phyloP scores from a whole-genome alignment of 345 rosid genomes.

The Sisymbrium irio region DNA sequence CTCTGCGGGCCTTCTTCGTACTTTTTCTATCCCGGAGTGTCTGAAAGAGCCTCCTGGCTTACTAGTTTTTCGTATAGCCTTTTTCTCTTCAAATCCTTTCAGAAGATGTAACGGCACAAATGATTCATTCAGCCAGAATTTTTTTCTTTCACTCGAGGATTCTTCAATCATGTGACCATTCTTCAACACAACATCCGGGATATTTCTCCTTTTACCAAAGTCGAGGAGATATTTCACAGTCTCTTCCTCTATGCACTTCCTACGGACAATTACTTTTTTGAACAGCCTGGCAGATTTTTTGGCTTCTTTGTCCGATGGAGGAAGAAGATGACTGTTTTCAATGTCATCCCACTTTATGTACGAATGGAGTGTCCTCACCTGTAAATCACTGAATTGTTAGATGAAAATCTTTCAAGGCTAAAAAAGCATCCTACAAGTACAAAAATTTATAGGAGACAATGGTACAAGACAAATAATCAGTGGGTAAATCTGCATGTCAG shows the following conservation, averaged over 20 bases:
- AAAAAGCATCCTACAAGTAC: slow-evolving; percentile 19
- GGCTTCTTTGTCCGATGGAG: slow-evolving; percentile 63
- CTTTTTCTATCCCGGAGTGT: slow-evolving; percentile 36
- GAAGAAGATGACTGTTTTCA: slow-evolving; percentile 59
- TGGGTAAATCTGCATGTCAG: background rate
- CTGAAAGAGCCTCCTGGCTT: slow-evolving; percentile 45
- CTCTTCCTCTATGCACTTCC: slow-evolving; percentile 60
- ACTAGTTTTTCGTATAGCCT: slow-evolving; percentile 54
- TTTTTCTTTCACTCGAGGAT: slow-evolving; percentile 86
- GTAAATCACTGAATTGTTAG: slow-evolving; percentile 33
- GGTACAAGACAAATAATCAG: slow-evolving; percentile 1
- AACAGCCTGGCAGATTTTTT: slow-evolving; percentile 74
- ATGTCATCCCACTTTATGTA: slow-evolving; percentile 87
- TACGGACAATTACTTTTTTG: slow-evolving; percentile 80
- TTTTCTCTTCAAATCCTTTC: slow-evolving; percentile 93
- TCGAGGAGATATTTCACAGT: slow-evolving; percentile 85
- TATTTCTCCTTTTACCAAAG: slow-evolving; percentile 90
- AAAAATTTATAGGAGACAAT: background rate
- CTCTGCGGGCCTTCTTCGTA: slow-evolving; percentile 40
- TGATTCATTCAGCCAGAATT: slow-evolving; percentile 79
- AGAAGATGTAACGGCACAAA: slow-evolving; percentile 85
- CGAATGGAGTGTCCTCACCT: slow-evolving; percentile 89
- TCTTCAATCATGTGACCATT: slow-evolving; percentile 71
- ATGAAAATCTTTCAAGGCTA: slow-evolving; percentile 10
- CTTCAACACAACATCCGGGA: slow-evolving; percentile 71